These are phyloP conservation scores for Gymnopilus dilepis DNA, from an alignment of 768 basidiomycete genomes.

Conservation along the genomic window DNA sequence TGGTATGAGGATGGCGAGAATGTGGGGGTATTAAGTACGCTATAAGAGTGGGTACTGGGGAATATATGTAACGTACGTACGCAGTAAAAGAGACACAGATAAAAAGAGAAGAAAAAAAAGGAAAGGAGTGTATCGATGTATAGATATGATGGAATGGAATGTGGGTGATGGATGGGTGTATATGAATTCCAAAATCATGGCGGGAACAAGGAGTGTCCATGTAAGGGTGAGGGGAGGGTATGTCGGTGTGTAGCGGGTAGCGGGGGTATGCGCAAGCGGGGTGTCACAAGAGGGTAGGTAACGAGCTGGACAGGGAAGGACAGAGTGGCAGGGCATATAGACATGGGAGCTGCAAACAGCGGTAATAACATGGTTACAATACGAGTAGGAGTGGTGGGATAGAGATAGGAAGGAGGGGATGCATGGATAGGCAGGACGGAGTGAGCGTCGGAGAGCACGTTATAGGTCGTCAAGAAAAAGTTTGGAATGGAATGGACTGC, in stretches of 20 bases:
- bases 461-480: constrained; percentile 22
- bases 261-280: background rate
- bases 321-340: constrained; percentile 2
- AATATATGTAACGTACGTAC: background rate
- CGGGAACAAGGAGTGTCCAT: constrained; percentile 18
- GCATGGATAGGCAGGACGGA: constrained; percentile 8
- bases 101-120: no score
- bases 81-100: background rate
- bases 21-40: constrained; percentile 4
- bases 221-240: constrained; percentile 10
- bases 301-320: background rate
- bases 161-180: background rate
- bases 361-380: constrained; percentile 18
- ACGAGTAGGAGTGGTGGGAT: constrained; percentile 12
- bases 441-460: constrained; percentile 20
- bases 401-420: constrained; percentile 13
- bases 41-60: background rate
- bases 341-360: background rate
- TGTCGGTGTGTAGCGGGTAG: background rate
- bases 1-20: background rate
- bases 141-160: background rate
- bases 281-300: constrained; percentile 4
- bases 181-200: constrained; percentile 11
- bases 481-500: background rate
- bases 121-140: constrained; percentile 6